Percentiles rank a stretch among this genome's conserved stretches.
Evolutionary conservation across 495 filamentous ascomycete species (phyloP).

Genomic region (Talaromyces adpressus): DNA sequence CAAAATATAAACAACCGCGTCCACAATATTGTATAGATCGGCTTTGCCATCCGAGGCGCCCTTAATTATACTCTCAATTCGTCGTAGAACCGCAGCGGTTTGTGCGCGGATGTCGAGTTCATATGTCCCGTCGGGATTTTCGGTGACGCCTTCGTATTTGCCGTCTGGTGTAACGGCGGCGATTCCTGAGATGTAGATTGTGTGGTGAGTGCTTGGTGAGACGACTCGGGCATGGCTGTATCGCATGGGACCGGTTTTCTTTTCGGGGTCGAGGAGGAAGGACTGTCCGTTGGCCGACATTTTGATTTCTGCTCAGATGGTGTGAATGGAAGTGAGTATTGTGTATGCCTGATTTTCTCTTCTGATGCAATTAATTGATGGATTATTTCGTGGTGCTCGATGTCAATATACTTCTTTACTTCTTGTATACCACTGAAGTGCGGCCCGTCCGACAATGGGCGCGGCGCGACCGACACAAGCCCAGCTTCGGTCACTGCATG

Average conservation of each 20-base stretch:
- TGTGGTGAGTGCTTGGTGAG: conserved; percentile 21
- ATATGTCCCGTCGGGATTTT: conserved; percentile 25
- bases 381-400: not conserved
- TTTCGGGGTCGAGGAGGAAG: conserved; percentile 28
- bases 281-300: conserved; percentile 26
- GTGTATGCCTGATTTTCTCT: too few species aligned
- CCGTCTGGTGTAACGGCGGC: conserved; percentile 16
- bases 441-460: not conserved
- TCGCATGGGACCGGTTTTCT: conserved; percentile 15
- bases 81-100: conserved; percentile 24
- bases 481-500: not conserved
- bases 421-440: not conserved
- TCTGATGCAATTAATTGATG: not conserved
- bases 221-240: conserved; percentile 27
- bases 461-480: not conserved
- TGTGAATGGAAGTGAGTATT: too few species aligned
- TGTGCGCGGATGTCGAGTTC: conserved; percentile 23
- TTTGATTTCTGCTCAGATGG: not conserved
- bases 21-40: conserved; percentile 24
- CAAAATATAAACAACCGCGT: conserved; percentile 25
- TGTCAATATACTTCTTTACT: not conserved
- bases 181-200: conserved; percentile 28
- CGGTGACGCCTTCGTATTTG: conserved; percentile 19
- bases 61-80: conserved; percentile 27
- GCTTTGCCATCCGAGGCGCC: conserved; percentile 25